phyloP scores from a whole-genome alignment of 2,329 filamentous ascomycete genomes.

The Clarireedia sp. region DNA sequence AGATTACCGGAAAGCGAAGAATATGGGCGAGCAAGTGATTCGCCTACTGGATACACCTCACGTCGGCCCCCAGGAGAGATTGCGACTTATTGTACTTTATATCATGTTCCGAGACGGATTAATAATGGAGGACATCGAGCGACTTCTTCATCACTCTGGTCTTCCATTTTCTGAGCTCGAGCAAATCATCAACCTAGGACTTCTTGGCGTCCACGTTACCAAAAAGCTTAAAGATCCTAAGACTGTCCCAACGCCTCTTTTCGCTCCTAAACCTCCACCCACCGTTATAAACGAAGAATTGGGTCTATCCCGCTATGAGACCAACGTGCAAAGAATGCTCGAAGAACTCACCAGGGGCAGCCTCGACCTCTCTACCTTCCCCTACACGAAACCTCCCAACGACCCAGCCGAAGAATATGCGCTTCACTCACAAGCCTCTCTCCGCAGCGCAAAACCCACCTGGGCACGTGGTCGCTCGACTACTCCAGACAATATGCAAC shows the following conservation, averaged over 20 bases:
- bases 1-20: slow-evolving; percentile 84
- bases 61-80: slow-evolving; percentile 62
- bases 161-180: slow-evolving; percentile 67
- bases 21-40: slow-evolving; percentile 76
- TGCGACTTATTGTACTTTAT: slow-evolving; percentile 81
- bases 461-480: slow-evolving; percentile 81
- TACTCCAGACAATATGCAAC: slow-evolving; percentile 73
- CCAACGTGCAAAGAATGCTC: slow-evolving; percentile 73
- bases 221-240: slow-evolving; percentile 66
- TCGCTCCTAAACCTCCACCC: slow-evolving; percentile 55
- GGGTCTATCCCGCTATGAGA: slow-evolving; percentile 78
- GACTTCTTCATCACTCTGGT: slow-evolving; percentile 74
- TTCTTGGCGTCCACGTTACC: slow-evolving; percentile 69
- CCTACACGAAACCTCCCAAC: slow-evolving; percentile 63
- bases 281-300: slow-evolving; percentile 63
- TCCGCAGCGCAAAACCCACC: slow-evolving; percentile 86
- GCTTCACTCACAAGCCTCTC: slow-evolving; percentile 57
- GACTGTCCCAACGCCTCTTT: slow-evolving; percentile 53
- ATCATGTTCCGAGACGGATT: slow-evolving; percentile 80
- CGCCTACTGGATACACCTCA: slow-evolving; percentile 80
- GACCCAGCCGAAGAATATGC: slow-evolving; percentile 51
- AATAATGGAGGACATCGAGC: slow-evolving; percentile 73
- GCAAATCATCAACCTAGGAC: slow-evolving; percentile 67
- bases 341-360: slow-evolving; percentile 63
- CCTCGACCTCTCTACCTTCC: slow-evolving; percentile 59